phyloP scores from a whole-genome alignment of 257 asterid genomes.

The Cynanchum wilfordii region DNA sequence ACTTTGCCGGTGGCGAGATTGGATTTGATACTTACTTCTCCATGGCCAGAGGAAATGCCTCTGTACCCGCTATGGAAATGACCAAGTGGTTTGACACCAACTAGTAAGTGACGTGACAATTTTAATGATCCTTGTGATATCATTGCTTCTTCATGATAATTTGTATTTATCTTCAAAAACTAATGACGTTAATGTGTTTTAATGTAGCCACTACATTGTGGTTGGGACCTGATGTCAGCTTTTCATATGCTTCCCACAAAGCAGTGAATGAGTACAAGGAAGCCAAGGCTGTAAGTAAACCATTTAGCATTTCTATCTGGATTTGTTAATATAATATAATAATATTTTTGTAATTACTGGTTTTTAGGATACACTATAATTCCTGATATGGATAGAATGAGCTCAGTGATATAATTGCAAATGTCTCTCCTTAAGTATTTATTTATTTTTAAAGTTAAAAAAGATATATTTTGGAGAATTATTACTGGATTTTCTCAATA shows the following conservation, averaged over 20 bases:
- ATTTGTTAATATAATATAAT: neutral
- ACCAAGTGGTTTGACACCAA: slow-evolving; percentile 99
- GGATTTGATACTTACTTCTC: slow-evolving; percentile 84
- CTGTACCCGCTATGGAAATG: slow-evolving; percentile 99
- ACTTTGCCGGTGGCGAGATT: slow-evolving; percentile 86
- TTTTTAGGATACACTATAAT: neutral
- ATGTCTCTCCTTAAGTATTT: neutral
- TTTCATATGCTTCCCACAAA: slow-evolving; percentile 88
- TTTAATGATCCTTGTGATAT: neutral
- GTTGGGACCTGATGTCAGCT: slow-evolving; percentile 80
- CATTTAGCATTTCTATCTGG: neutral
- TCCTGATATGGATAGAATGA: neutral
- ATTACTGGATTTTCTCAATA: neutral
- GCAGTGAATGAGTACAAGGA: slow-evolving; percentile 89
- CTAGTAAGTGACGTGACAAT: slow-evolving; percentile 64
- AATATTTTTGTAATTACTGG: neutral
- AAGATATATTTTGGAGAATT: neutral
- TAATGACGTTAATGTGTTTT: slow-evolving; percentile 4
- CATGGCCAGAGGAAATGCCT: slow-evolving; percentile 99
- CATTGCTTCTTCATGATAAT: neutral
- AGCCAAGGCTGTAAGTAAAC: slow-evolving; percentile 67
- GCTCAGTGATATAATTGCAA: neutral
- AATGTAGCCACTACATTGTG: slow-evolving; percentile 85
- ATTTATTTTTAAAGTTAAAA: no score
- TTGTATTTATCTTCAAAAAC: neutral